Evolutionary conservation across 306 rosid species (phyloP).

Genomic region (Cicer judaicum): DNA sequence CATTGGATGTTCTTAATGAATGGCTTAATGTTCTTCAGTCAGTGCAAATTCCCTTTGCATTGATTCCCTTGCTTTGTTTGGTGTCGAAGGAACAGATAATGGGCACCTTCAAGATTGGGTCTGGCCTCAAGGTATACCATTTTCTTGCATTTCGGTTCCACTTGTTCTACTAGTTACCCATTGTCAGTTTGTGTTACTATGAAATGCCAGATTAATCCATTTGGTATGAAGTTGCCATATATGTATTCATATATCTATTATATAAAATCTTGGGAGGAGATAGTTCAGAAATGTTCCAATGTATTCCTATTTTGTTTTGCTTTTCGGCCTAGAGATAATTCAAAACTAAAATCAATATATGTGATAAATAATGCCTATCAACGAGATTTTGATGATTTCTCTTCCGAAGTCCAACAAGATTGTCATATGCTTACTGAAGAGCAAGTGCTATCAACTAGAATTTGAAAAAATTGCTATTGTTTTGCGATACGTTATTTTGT

Average conservation of each 20-base stretch:
- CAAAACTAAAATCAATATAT: background rate
- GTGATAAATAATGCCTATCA: background rate
- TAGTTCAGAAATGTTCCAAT: background rate
- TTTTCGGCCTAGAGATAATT: background rate
- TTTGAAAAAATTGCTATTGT: no score
- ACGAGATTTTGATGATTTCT: conserved; percentile 18
- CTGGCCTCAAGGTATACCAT: conserved; percentile 70
- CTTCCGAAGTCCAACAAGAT: background rate
- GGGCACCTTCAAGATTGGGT: conserved; percentile 89
- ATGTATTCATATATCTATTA: conserved; percentile 27
- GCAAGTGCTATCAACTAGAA: no score
- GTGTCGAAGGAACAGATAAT: conserved; percentile 90
- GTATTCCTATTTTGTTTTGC: conserved; percentile 22
- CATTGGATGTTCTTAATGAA: conserved; percentile 81
- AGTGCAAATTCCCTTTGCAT: conserved; percentile 94
- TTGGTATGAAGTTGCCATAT: background rate
- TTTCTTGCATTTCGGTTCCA: conserved; percentile 27
- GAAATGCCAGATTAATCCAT: conserved; percentile 29
- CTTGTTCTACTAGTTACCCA: background rate
- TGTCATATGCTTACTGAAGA: background rate
- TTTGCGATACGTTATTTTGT: no score
- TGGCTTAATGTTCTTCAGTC: conserved; percentile 99
- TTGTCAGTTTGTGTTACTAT: conserved; percentile 7
- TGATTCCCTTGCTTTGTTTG: conserved; percentile 91
- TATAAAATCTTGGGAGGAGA: background rate